These are phyloP conservation scores for Trichoderma koningiopsis DNA, from an alignment of 2,329 filamentous ascomycete genomes.

Conservation along the genomic window DNA sequence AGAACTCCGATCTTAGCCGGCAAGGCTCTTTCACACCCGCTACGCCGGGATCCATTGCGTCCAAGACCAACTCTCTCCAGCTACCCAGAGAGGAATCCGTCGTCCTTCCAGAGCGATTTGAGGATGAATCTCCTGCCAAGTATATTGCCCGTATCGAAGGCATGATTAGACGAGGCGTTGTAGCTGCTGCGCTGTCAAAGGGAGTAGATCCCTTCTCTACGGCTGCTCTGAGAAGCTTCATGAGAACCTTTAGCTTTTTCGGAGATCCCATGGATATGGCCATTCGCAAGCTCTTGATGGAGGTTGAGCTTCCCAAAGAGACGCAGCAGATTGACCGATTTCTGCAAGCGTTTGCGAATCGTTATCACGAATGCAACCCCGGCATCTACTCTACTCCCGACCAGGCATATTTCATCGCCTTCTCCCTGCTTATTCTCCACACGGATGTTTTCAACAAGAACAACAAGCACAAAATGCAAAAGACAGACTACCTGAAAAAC, in stretches of 20 bases:
- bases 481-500: conserved; percentile 92
- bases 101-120: conserved; percentile 74
- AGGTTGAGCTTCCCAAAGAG: conserved; percentile 93
- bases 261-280: conserved; percentile 98
- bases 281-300: conserved; percentile 92
- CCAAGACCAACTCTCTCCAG: conserved; percentile 82
- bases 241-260: conserved; percentile 93
- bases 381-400: conserved; percentile 90
- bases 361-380: conserved; percentile 97
- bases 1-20: conserved; percentile 74
- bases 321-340: conserved; percentile 97
- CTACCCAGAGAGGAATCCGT: conserved; percentile 68
- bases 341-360: conserved; percentile 89
- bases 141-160: conserved; percentile 86
- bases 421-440: conserved; percentile 93
- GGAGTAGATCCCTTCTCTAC: conserved; percentile 81
- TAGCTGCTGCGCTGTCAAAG: conserved; percentile 84
- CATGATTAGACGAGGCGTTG: conserved; percentile 74
- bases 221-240: conserved; percentile 87
- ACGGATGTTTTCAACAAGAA: conserved; percentile 99
- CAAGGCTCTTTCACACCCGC: conserved; percentile 69
- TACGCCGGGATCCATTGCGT: conserved; percentile 69
- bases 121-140: conserved; percentile 86
- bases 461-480: conserved; percentile 99
- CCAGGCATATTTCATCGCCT: conserved; percentile 97